These are phyloP conservation scores for Alternaria solani DNA, from an alignment of 2,329 filamentous ascomycete genomes.

Conservation along the genomic window DNA sequence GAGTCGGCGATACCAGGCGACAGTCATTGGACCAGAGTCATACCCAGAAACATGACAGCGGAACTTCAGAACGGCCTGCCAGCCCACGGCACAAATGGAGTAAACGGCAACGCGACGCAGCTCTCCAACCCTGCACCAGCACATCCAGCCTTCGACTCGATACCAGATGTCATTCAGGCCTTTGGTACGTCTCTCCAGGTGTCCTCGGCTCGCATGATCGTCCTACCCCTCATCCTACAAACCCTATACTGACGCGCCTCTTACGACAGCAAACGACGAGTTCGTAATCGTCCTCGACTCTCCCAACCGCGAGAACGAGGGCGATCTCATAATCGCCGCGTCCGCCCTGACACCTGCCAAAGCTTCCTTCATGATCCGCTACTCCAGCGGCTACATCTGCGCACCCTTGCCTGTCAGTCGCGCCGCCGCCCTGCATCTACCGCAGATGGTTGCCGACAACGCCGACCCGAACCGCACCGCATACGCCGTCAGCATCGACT, in stretches of 20 bases:
- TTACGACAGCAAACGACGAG: slow-evolving; percentile 67
- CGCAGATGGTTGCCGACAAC: slow-evolving; percentile 85
- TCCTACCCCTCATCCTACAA: background rate
- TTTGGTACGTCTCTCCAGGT: slow-evolving; percentile 46
- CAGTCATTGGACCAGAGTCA: slow-evolving; percentile 2
- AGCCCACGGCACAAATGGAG: slow-evolving; percentile 29
- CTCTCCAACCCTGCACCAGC: slow-evolving; percentile 37
- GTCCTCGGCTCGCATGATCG: background rate
- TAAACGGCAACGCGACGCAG: slow-evolving; percentile 27
- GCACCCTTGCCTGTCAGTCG: slow-evolving; percentile 77
- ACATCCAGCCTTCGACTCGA: slow-evolving; percentile 56
- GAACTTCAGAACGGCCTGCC: slow-evolving; percentile 22
- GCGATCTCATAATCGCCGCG: slow-evolving; percentile 95
- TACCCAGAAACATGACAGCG: slow-evolving; percentile 33
- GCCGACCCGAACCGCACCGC: slow-evolving; percentile 87
- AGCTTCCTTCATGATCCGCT: slow-evolving; percentile 94
- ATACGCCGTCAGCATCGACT: slow-evolving; percentile 90
- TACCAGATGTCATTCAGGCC: slow-evolving; percentile 56
- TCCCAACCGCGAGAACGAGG: slow-evolving; percentile 93
- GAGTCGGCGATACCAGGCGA: background rate
- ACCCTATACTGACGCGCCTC: background rate
- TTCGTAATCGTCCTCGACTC: slow-evolving; percentile 97
- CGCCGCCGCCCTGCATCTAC: slow-evolving; percentile 76
- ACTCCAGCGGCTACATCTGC: slow-evolving; percentile 90
- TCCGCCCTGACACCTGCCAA: slow-evolving; percentile 83